Evolutionary conservation across 108 stramenopile species (phyloP).

Genomic region (Cyclotella baltica): DNA sequence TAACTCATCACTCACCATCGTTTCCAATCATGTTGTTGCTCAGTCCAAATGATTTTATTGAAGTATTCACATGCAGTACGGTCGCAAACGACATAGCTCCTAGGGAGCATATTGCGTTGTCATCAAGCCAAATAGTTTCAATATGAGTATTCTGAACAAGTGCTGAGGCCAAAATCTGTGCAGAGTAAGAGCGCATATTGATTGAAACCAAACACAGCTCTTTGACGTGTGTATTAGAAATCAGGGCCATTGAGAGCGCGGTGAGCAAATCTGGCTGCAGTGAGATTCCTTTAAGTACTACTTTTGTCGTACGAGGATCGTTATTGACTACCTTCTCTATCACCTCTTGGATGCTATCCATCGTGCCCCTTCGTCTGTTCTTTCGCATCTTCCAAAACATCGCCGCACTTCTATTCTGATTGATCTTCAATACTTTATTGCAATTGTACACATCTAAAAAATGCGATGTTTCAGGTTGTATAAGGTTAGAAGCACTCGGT

Average conservation of each 20-base stretch:
- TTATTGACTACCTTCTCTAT: constrained; percentile 6
- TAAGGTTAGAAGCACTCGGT: no score
- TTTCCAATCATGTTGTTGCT: constrained; percentile 14
- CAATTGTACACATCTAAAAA: no score
- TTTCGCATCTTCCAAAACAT: background rate
- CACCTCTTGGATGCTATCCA: constrained; percentile 4
- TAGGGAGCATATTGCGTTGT: constrained; percentile 9
- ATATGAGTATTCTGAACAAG: constrained; percentile 2
- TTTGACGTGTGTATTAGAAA: constrained; percentile 20
- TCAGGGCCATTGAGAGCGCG: constrained; percentile 10
- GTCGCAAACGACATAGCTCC: constrained; percentile 13
- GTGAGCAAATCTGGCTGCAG: constrained; percentile 3
- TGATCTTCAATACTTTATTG: no score
- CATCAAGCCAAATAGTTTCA: constrained; percentile 6
- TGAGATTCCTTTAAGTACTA: constrained; percentile 1
- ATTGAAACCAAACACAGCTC: constrained; percentile 1
- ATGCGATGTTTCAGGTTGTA: no score
- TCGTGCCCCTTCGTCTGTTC: constrained; percentile 3
- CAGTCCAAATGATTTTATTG: constrained; percentile 1
- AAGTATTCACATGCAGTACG: constrained; percentile 4
- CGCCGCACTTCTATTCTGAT: no score
- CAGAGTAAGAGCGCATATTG: background rate
- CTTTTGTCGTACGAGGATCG: constrained; percentile 4
- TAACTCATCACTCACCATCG: background rate
- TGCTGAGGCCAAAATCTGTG: constrained; percentile 13